phyloP scores from a whole-genome alignment of 208 protist genomes.

The Lotmaria passim region DNA sequence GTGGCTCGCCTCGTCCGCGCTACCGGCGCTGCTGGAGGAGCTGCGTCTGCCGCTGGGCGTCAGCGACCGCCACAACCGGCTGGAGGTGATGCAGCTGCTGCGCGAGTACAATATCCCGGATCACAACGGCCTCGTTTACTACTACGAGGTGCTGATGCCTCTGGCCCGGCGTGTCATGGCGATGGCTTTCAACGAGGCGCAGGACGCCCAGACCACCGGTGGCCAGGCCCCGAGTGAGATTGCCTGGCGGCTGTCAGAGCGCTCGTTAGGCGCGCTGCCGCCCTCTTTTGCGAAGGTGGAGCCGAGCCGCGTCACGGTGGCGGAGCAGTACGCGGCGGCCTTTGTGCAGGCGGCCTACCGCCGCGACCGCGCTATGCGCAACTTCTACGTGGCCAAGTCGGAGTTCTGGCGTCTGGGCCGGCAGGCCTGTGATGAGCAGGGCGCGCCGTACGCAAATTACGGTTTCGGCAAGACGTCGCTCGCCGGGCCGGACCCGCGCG shows the following conservation, averaged over 20 bases:
- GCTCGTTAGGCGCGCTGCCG: constrained; percentile 42
- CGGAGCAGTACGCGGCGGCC: constrained; percentile 81
- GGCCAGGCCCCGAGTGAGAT: constrained; percentile 56
- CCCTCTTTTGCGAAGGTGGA: constrained; percentile 22
- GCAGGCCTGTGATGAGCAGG: constrained; percentile 56
- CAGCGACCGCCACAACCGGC: constrained; percentile 63
- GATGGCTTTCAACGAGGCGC: constrained; percentile 74
- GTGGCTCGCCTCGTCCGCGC: constrained; percentile 53
- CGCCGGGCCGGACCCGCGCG: constrained; percentile 54
- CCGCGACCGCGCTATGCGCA: constrained; percentile 67
- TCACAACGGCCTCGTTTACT: constrained; percentile 81
- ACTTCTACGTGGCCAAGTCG: constrained; percentile 50
- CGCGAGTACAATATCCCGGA: constrained; percentile 91
- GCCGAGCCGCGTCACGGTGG: constrained; percentile 49
- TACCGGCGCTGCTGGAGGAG: constrained; percentile 80
- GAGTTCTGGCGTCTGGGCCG: constrained; percentile 69
- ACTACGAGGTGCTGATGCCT: constrained; percentile 87
- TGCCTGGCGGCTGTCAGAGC: constrained; percentile 78
- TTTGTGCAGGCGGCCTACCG: constrained; percentile 88
- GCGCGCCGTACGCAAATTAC: constrained; percentile 62
- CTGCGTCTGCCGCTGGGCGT: constrained; percentile 87
- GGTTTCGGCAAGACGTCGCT: constrained; percentile 69
- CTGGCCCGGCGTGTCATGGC: constrained; percentile 84
- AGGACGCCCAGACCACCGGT: constrained; percentile 39
- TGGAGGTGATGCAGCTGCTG: constrained; percentile 78